phyloP scores from a whole-genome alignment of 2,329 filamentous ascomycete genomes.

The Dothideomycetes sp. region DNA sequence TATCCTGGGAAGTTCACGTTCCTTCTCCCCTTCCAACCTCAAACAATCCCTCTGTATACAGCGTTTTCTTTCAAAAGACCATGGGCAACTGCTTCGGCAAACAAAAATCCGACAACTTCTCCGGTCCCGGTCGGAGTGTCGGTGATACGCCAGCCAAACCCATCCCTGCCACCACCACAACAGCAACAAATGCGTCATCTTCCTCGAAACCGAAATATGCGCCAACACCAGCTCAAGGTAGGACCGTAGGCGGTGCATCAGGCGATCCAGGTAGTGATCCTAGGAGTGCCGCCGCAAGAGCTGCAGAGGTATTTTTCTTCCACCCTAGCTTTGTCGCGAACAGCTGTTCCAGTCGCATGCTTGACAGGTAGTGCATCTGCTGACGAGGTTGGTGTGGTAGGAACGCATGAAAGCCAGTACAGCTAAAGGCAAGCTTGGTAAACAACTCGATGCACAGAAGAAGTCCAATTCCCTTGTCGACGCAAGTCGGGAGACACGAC shows the following conservation, averaged over 20 bases:
- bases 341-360: conserved; percentile 12
- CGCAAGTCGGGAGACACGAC: conserved; percentile 56
- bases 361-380: conserved; percentile 15
- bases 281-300: conserved; percentile 63
- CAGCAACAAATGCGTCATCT: conserved; percentile 7
- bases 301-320: conserved; percentile 63
- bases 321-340: not conserved
- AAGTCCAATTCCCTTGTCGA: conserved; percentile 64
- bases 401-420: conserved; percentile 54
- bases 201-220: conserved; percentile 16
- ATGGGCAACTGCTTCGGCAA: conserved; percentile 91
- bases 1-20: no score
- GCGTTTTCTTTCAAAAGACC: no score
- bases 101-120: conserved; percentile 55
- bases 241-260: conserved; percentile 36
- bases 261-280: conserved; percentile 44
- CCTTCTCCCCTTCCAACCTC: not conserved
- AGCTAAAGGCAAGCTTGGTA: conserved; percentile 58
- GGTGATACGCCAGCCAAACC: conserved; percentile 40
- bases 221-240: conserved; percentile 29
- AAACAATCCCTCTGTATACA: not conserved
- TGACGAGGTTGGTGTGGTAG: conserved; percentile 33
- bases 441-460: conserved; percentile 66
- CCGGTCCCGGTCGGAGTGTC: conserved; percentile 63
- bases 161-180: conserved; percentile 41